Base-by-base conservation (phyloP, 257 asterid species). In the Oldenlandia corymbosa region DNA sequence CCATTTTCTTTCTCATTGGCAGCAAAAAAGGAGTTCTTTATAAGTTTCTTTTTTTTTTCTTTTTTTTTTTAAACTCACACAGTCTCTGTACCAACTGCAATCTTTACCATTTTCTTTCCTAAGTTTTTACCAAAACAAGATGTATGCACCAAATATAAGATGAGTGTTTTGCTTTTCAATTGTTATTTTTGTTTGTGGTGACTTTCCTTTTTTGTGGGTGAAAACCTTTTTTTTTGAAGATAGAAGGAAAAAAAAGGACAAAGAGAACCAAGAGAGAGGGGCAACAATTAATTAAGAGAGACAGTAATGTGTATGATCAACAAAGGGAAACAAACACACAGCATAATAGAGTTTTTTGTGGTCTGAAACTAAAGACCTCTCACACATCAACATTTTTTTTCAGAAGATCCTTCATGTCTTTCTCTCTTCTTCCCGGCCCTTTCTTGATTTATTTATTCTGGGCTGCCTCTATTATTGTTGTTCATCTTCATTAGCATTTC, bases 341-440 rank as follows among this genome's bases (percentile, higher is more conserved):
- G 79, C 73, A 81, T 74, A 70, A 39, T 62, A 71, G 65, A 66
- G 70, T 66, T 79, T n/a, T n/a, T 66, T 75, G 77, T 60, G 91
- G 91, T 72, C 81, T 55, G 30, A 60, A 83, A 81, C 80, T 75
- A 77, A 81, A 81, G 84, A 69, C 67, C 41, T 43, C 71, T n/a
- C 36, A 71, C 57, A 68, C 72, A 71, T 82, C 87, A 64, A 28
- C 75, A 34, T 50, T 56, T n/a, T n/a, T n/a, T n/a, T 56, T 31
- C 55, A 14, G 64, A 52, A 71, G 74, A 68, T 71, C 70, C 76
- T 65, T 71, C 62, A 34, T 68, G 76, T 71, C 52, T 53, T 68
- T 37, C 58, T 60, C 53, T 41, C 6, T 47, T 26, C 18, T 49
- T 52, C 20, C 1, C 8, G 8, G 43, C 24, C 34, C 53, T 42